Evolutionary conservation across 768 basidiomycete species (phyloP).

Genomic region (Tylopilus sp.): DNA sequence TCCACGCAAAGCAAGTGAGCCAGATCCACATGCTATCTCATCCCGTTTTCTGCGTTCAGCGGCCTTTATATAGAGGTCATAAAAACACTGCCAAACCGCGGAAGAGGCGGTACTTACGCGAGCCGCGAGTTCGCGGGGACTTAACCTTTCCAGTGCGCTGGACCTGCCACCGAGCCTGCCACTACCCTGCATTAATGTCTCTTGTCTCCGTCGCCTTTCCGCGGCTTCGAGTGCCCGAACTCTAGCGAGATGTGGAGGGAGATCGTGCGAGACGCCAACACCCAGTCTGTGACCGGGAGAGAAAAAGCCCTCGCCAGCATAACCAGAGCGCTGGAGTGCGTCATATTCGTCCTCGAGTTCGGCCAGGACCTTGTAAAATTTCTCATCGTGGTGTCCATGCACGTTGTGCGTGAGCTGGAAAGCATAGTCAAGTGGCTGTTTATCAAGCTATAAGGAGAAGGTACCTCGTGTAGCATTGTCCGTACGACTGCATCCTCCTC

Average conservation of each 20-base stretch:
- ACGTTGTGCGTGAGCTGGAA: slow-evolving; percentile 81
- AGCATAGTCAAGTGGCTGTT: neutral
- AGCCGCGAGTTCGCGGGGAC: slow-evolving; percentile 70
- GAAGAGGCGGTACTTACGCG: slow-evolving; percentile 40
- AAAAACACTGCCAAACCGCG: neutral
- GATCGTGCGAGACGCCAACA: slow-evolving; percentile 59
- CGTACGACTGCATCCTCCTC: slow-evolving; percentile 72
- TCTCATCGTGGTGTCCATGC: slow-evolving; percentile 86
- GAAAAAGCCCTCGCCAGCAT: slow-evolving; percentile 89
- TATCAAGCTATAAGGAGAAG: neutral
- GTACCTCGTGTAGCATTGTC: slow-evolving; percentile 89
- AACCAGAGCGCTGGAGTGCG: slow-evolving; percentile 72
- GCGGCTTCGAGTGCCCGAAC: slow-evolving; percentile 74
- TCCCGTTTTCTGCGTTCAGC: slow-evolving; percentile 78
- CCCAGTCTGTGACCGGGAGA: slow-evolving; percentile 71
- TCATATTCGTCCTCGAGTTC: slow-evolving; percentile 84
- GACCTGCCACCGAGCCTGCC: slow-evolving; percentile 61
- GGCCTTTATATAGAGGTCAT: slow-evolving; percentile 49
- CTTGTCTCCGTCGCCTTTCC: slow-evolving; percentile 58
- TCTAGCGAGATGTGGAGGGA: slow-evolving; percentile 62
- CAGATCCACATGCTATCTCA: slow-evolving; percentile 71
- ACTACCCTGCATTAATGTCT: slow-evolving; percentile 45
- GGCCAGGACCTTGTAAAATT: slow-evolving; percentile 70
- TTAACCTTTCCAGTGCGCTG: slow-evolving; percentile 39
- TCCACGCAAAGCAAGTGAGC: slow-evolving; percentile 52